phyloP scores from a whole-genome alignment of 2,329 filamentous ascomycete genomes.

The Verticillium longisporum region DNA sequence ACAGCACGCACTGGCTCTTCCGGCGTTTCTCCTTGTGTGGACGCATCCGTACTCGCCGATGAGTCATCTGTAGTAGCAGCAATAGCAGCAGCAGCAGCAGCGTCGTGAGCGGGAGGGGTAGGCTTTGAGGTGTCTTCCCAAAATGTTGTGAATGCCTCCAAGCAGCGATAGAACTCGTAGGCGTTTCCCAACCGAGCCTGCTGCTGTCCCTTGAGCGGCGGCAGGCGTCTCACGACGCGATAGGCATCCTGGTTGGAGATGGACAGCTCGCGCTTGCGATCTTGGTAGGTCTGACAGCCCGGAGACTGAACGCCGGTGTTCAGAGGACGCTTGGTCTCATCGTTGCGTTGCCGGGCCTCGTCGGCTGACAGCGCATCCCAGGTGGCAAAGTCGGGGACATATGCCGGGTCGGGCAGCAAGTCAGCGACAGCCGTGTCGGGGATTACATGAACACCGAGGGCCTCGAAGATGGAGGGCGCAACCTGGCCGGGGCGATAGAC shows the following conservation, averaged over 20 bases:
- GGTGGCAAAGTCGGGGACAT: slow-evolving; percentile 43
- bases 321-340: slow-evolving; percentile 38
- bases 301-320: slow-evolving; percentile 49
- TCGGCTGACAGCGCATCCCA: slow-evolving; percentile 45
- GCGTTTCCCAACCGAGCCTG: slow-evolving; percentile 53
- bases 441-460: slow-evolving; percentile 50
- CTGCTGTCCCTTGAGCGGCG: slow-evolving; percentile 43
- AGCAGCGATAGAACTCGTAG: slow-evolving; percentile 59
- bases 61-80: slow-evolving; percentile 1
- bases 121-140: slow-evolving; percentile 54
- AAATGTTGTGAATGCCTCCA: slow-evolving; percentile 51
- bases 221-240: slow-evolving; percentile 53
- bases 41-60: slow-evolving; percentile 3
- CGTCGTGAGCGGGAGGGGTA: slow-evolving; percentile 17
- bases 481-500: slow-evolving; percentile 47
- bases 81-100: neutral
- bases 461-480: slow-evolving; percentile 42
- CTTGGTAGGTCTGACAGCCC: slow-evolving; percentile 50
- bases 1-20: slow-evolving; percentile 8
- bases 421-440: slow-evolving; percentile 39
- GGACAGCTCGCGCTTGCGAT: slow-evolving; percentile 51
- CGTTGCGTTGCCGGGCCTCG: slow-evolving; percentile 40
- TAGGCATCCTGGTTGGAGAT: slow-evolving; percentile 52
- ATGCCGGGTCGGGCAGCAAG: slow-evolving; percentile 46
- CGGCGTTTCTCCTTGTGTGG: slow-evolving; percentile 7